Evolutionary conservation across 139 green algal species (phyloP).

Genomic region (Picochlorum sp.): DNA sequence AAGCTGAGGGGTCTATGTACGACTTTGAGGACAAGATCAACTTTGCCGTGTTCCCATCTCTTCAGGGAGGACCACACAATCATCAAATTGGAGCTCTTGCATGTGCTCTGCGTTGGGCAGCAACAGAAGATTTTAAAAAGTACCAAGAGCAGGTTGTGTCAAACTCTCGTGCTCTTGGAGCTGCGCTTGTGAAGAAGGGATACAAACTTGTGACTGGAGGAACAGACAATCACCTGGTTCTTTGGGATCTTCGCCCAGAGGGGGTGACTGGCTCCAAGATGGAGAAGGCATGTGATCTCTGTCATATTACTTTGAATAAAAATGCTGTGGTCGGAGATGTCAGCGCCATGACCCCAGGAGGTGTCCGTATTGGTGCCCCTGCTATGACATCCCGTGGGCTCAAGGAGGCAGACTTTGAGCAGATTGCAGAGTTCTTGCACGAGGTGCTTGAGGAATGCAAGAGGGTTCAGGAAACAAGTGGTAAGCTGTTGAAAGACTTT

Average conservation of each 20-base stretch:
- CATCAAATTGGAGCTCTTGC: constrained; percentile 79
- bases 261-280: constrained; percentile 76
- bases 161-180: constrained; percentile 60
- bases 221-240: constrained; percentile 82
- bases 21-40: constrained; percentile 81
- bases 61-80: constrained; percentile 85
- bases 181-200: constrained; percentile 45
- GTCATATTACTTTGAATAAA: constrained; percentile 89
- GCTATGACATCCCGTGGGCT: constrained; percentile 75
- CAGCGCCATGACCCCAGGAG: constrained; percentile 65
- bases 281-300: constrained; percentile 74
- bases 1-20: constrained; percentile 47
- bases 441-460: constrained; percentile 55
- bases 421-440: constrained; percentile 51
- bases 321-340: constrained; percentile 83
- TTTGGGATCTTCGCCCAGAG: constrained; percentile 78
- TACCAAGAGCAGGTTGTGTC: constrained; percentile 54
- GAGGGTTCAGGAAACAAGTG: constrained; percentile 54
- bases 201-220: constrained; percentile 77
- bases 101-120: constrained; percentile 70
- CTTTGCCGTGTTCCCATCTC: constrained; percentile 76
- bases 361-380: constrained; percentile 70
- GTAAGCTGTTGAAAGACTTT: constrained; percentile 14
- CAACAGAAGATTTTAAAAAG: constrained; percentile 44
- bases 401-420: constrained; percentile 32